phyloP scores from a whole-genome alignment of 164 flowering plant genomes.

The Taxillus chinensis region DNA sequence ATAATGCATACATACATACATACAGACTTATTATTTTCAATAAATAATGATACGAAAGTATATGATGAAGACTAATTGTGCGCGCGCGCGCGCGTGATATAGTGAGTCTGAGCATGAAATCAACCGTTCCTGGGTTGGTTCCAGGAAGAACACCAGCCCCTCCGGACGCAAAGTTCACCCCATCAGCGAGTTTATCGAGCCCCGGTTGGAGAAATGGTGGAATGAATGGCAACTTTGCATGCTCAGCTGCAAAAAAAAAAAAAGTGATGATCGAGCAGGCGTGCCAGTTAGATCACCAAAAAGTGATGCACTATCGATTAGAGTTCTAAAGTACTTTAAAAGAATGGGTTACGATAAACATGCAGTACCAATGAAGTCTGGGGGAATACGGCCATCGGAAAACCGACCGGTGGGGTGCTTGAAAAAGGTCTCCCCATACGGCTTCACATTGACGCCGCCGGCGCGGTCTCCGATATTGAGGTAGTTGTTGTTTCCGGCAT shows the following conservation, averaged over 20 bases:
- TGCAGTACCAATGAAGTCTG: constrained; percentile 15
- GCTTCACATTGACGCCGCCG: constrained; percentile 2
- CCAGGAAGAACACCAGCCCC: constrained; percentile 16
- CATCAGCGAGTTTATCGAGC: constrained; percentile 5
- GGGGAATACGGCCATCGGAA: constrained; percentile 22
- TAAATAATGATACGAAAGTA: too few species aligned
- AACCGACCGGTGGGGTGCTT: constrained; percentile 16
- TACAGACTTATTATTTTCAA: too few species aligned
- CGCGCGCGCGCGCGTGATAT: too few species aligned
- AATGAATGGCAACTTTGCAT: constrained; percentile 15
- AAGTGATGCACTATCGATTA: too few species aligned
- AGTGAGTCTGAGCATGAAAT: constrained; percentile 4
- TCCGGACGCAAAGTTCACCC: constrained; percentile 21
- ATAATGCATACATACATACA: too few species aligned
- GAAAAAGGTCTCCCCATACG: constrained; percentile 23
- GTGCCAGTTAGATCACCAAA: too few species aligned
- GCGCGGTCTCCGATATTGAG: neutral
- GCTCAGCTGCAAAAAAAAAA: constrained; percentile 10
- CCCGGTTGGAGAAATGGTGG: constrained; percentile 17
- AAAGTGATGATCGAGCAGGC: too few species aligned
- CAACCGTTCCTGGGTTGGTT: constrained; percentile 13
- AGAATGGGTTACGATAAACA: too few species aligned
- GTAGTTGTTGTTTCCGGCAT: constrained; percentile 18
- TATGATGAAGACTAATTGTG: too few species aligned
- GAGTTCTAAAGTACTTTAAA: too few species aligned